Percentiles rank a stretch among this genome's conserved stretches.
phyloP scores from a whole-genome alignment of 2,329 filamentous ascomycete genomes.

The Tolypocladium amazonense region DNA sequence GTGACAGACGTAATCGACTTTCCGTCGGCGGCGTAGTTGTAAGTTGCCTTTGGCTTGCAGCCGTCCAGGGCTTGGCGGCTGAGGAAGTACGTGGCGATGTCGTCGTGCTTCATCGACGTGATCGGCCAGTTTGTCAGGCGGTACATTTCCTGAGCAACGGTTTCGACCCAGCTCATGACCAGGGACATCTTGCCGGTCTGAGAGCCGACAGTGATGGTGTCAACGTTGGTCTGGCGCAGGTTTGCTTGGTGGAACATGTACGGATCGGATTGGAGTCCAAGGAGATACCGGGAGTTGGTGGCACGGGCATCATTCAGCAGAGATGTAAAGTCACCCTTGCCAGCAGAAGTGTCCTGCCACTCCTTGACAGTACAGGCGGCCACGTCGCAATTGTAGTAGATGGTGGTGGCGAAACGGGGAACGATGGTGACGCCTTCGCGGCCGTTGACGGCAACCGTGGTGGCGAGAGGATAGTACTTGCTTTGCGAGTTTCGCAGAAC shows the following conservation, averaged over 20 bases:
- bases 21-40: slow-evolving; percentile 28
- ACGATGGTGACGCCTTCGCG: slow-evolving; percentile 45
- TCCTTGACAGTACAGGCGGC: slow-evolving; percentile 45
- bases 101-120: slow-evolving; percentile 23
- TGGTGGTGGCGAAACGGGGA: slow-evolving; percentile 49
- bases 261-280: slow-evolving; percentile 42
- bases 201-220: slow-evolving; percentile 35
- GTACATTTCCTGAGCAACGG: slow-evolving; percentile 39
- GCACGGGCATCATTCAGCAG: slow-evolving; percentile 38
- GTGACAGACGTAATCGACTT: slow-evolving; percentile 38
- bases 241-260: slow-evolving; percentile 58
- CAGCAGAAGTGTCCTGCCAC: slow-evolving; percentile 49
- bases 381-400: slow-evolving; percentile 55
- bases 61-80: slow-evolving; percentile 41
- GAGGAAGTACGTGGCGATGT: slow-evolving; percentile 39
- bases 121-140: slow-evolving; percentile 27
- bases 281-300: slow-evolving; percentile 44
- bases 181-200: slow-evolving; percentile 36
- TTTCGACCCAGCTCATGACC: slow-evolving; percentile 47
- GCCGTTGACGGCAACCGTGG: slow-evolving; percentile 38
- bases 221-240: slow-evolving; percentile 37
- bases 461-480: slow-evolving; percentile 44
- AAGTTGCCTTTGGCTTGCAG: slow-evolving; percentile 38
- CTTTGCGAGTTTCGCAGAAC: slow-evolving; percentile 40
- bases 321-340: slow-evolving; percentile 39